Conservation (phyloP, 2,329 filamentous ascomycete genomes). For the Penicillium frequentans region DNA sequence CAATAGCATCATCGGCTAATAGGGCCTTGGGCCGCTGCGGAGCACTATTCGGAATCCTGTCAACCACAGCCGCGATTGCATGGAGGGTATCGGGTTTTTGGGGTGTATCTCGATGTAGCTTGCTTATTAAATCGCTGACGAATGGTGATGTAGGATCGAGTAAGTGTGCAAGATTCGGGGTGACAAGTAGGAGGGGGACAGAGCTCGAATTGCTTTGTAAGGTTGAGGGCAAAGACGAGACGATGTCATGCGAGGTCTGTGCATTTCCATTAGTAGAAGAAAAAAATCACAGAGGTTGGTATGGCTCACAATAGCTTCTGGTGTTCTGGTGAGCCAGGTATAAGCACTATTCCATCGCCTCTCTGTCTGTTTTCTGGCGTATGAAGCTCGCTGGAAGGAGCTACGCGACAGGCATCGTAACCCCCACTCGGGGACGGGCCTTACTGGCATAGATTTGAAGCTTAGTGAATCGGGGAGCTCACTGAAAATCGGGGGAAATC, state of each 20-base stretch:
- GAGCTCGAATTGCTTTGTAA: constrained; percentile 6
- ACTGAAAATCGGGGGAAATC: neutral
- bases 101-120: constrained; percentile 21
- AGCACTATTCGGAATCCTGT: constrained; percentile 31
- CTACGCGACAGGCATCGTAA: constrained; percentile 1
- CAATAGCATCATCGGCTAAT: neutral
- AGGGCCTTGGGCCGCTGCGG: neutral
- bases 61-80: constrained; percentile 38
- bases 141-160: constrained; percentile 32
- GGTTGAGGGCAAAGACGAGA: constrained; percentile 27
- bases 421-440: neutral
- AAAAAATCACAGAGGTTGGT: neutral
- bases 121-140: constrained; percentile 30
- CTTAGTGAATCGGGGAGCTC: neutral
- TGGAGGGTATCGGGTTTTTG: constrained; percentile 18
- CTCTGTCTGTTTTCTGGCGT: constrained; percentile 4
- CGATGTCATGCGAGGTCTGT: constrained; percentile 32
- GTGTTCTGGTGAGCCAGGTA: constrained; percentile 35
- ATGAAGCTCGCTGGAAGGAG: constrained; percentile 5
- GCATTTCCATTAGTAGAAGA: neutral
- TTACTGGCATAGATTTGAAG: neutral
- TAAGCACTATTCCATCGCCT: constrained; percentile 22
- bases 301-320: constrained; percentile 28
- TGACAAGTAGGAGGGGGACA: constrained; percentile 38
- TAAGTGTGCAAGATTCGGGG: constrained; percentile 40